Percentiles rank a stretch among this genome's conserved stretches.
Evolutionary conservation across 345 rosid species (phyloP).

Genomic region (Laguncularia racemosa): DNA sequence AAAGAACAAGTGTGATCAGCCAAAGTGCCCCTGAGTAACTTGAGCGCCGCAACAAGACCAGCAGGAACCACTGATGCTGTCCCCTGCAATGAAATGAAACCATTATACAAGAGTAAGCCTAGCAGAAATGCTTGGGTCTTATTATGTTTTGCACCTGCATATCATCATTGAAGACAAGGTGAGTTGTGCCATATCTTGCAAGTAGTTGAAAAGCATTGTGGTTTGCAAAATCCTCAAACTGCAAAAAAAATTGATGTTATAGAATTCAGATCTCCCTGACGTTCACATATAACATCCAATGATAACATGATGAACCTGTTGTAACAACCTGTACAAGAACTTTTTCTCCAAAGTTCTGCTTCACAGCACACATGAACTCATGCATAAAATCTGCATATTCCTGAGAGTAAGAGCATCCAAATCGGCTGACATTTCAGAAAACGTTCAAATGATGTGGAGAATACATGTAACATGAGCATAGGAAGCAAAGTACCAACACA

Average conservation of each 20-base stretch:
- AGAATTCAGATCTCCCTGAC: too few species aligned
- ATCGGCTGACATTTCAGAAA: background rate
- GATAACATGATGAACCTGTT: too few species aligned
- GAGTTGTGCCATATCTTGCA: conserved; percentile 58
- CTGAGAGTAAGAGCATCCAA: conserved; percentile 22
- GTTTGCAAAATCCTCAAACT: conserved; percentile 99
- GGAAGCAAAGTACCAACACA: background rate
- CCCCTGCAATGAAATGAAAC: conserved; percentile 41
- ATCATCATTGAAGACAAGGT: conserved; percentile 94
- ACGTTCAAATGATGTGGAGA: background rate
- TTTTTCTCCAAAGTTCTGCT: conserved; percentile 87
- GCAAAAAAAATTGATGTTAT: conserved; percentile 2
- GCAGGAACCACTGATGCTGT: conserved; percentile 94
- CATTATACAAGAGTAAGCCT: background rate
- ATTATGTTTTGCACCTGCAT: conserved; percentile 47
- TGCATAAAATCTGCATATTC: conserved; percentile 67
- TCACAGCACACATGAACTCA: conserved; percentile 86
- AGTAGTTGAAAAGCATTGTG: conserved; percentile 86
- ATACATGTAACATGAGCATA: too few species aligned
- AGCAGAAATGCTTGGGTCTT: background rate
- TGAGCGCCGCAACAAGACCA: conserved; percentile 73
- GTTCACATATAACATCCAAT: too few species aligned
- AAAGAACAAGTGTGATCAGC: conserved; percentile 76
- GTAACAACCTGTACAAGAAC: conserved; percentile 64
- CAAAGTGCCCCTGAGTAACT: conserved; percentile 52